Evolutionary conservation across 805 yeast species (phyloP), one percentile per base, ranked within the genome.

Genomic region (Candida golubevii): DNA sequence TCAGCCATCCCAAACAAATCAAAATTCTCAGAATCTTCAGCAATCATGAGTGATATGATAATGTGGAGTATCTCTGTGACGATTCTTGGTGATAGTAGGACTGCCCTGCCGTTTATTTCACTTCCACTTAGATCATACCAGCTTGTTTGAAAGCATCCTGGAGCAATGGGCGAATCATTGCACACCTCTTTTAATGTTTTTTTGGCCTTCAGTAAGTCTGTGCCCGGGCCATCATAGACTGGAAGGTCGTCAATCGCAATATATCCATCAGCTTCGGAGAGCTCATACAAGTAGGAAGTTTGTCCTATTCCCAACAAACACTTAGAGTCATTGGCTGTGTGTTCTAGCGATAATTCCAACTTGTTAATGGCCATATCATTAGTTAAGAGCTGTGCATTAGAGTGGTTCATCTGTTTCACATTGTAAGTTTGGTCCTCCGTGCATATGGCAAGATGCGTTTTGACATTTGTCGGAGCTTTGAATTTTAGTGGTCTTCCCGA

Each of bases 321-420:
- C 26, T 13, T 39, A 2, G 30, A 18, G 11, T 39, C 38, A 1
- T 29, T n/a, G 8, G 23, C 38, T 12, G 23, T 14, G 15, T 35
- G 31, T 8, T 35, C 41, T 23, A 42, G 11, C 5, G 13, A 14
- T 10, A 26, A 27, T 7, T 35, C 44, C 26, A 45, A 28, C 12
- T 33, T 36, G 23, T 39, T 38, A 13, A 46, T 31, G 4, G 47
- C 41, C 51, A 50, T 35, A 40, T 56, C 53, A 33, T 51, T 51
- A 59, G 79, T 58, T 18, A 89, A 48, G 52, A 88, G 60, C n/a
- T 86, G 82, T 5, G 91, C 77, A 61, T 91, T 89, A 7, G 97
- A 85, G 61, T 91, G 97, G 58, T 88, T 87, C 69, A 85, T 83
- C 56, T 85, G 90, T 41, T 88, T 72, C 13, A 89, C 54, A 36